Conservation (phyloP, 176 grass and related monocot species). For the Phoenix roebelenii region DNA sequence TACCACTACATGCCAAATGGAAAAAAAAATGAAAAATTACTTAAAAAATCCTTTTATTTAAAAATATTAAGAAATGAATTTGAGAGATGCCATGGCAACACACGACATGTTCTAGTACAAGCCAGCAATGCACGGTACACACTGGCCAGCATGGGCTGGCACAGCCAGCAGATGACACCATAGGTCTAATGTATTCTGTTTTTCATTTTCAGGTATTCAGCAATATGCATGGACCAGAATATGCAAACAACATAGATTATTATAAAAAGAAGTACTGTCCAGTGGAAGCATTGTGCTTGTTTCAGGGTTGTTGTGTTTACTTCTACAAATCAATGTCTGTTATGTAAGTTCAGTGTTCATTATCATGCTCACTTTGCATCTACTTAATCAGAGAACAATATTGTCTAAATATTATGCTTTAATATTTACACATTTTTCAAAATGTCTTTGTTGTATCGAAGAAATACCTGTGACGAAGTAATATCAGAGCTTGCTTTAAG, state of each 20-base stretch:
- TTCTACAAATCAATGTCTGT: conserved; percentile 39
- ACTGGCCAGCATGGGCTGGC: too few relatives aligned
- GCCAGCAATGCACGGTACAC: too few relatives aligned
- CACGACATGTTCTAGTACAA: too few relatives aligned
- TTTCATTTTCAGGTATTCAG: conserved; percentile 58
- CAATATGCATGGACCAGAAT: conserved; percentile 44
- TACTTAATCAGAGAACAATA: conserved; percentile 11
- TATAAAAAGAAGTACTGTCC: conserved; percentile 69
- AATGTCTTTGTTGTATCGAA: conserved; percentile 23
- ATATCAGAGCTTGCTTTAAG: conserved; percentile 72
- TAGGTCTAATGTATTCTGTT: conserved; percentile 12
- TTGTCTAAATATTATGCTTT: too few relatives aligned
- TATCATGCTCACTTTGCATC: conserved; percentile 15
- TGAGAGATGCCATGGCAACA: too few relatives aligned
- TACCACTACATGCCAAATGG: too few relatives aligned
- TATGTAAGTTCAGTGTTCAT: conserved; percentile 31
- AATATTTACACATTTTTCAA: neutral
- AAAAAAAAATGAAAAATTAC: too few relatives aligned
- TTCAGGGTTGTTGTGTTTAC: conserved; percentile 63
- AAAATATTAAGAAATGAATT: too few relatives aligned
- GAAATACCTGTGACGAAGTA: conserved; percentile 64
- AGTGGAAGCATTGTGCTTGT: conserved; percentile 74
- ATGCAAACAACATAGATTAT: conserved; percentile 34
- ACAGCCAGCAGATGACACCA: too few relatives aligned
- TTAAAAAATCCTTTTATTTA: too few relatives aligned